Evolutionary conservation across 2,329 filamentous ascomycete species (phyloP).

Genomic region (Fusarium veterinarium): DNA sequence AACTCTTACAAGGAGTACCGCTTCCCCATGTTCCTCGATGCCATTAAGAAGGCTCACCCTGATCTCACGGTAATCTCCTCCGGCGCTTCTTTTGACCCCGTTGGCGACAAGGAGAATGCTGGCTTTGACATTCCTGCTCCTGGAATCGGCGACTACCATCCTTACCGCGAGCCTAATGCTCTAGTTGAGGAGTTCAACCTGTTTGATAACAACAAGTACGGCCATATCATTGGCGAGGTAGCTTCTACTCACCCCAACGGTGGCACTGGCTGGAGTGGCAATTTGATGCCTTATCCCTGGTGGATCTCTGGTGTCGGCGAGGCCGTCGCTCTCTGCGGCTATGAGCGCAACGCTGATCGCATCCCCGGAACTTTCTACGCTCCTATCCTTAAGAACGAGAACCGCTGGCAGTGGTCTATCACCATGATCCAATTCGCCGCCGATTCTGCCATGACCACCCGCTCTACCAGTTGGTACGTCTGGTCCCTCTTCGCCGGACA

Average conservation of each 20-base stretch:
- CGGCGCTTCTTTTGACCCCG: conserved; percentile 55
- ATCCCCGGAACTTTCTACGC: conserved; percentile 66
- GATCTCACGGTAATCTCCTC: conserved; percentile 68
- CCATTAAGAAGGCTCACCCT: conserved; percentile 66
- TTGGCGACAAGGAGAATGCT: conserved; percentile 25
- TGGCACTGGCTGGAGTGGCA: conserved; percentile 59
- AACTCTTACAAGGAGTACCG: conserved; percentile 65
- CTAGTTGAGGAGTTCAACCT: conserved; percentile 62
- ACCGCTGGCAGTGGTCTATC: conserved; percentile 63
- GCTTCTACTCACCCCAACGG: conserved; percentile 64
- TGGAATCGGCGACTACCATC: conserved; percentile 62
- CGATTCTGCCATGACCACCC: conserved; percentile 60
- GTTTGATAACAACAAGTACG: conserved; percentile 61
- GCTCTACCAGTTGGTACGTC: conserved; percentile 62
- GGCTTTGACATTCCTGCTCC: conserved; percentile 54
- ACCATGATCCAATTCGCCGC: conserved; percentile 63
- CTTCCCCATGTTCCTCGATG: conserved; percentile 69
- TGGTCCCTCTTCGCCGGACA: conserved; percentile 62
- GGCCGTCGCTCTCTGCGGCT: conserved; percentile 72
- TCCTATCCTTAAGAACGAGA: conserved; percentile 61
- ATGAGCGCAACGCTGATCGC: conserved; percentile 72
- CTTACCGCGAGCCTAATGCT: conserved; percentile 62
- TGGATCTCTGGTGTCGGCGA: conserved; percentile 71
- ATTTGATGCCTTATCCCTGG: conserved; percentile 62
- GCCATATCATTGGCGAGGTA: conserved; percentile 61